Conservation (phyloP, 2,329 filamentous ascomycete genomes). For the Hymenoscyphus occultus region DNA sequence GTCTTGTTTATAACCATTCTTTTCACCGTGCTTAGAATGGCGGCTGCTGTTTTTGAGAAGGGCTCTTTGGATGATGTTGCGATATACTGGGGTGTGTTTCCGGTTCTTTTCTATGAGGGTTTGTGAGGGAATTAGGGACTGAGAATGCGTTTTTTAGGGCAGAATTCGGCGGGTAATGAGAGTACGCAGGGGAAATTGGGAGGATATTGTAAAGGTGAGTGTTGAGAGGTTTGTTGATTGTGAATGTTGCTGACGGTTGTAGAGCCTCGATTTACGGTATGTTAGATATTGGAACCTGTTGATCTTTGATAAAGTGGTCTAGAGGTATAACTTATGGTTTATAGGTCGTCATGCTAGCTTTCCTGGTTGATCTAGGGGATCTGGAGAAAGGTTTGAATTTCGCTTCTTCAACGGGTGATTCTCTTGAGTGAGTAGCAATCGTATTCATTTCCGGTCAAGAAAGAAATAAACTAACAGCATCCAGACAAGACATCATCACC, state of each 20-base stretch:
- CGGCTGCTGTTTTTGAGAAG: neutral
- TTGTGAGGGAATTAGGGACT: neutral
- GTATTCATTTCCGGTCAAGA: too few relatives aligned
- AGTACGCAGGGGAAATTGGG: neutral
- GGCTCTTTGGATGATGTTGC: neutral
- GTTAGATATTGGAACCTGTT: neutral
- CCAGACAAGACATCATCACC: neutral
- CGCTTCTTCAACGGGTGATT: neutral
- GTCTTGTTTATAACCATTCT: neutral
- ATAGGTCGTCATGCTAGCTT: neutral
- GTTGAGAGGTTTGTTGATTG: neutral
- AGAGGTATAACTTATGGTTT: neutral
- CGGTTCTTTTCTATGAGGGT: too few relatives aligned
- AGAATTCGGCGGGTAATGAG: neutral
- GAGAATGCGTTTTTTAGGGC: neutral
- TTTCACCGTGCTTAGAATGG: neutral
- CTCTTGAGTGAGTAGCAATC: neutral
- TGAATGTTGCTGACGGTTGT: neutral
- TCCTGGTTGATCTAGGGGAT: neutral
- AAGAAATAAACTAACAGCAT: neutral
- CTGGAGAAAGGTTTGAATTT: neutral
- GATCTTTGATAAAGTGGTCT: too few relatives aligned
- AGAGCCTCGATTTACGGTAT: neutral
- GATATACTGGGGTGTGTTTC: neutral
- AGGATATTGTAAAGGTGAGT: neutral